These are phyloP conservation scores for Micractinium sp. DNA, from an alignment of 139 green algal genomes.

Conservation along the genomic window DNA sequence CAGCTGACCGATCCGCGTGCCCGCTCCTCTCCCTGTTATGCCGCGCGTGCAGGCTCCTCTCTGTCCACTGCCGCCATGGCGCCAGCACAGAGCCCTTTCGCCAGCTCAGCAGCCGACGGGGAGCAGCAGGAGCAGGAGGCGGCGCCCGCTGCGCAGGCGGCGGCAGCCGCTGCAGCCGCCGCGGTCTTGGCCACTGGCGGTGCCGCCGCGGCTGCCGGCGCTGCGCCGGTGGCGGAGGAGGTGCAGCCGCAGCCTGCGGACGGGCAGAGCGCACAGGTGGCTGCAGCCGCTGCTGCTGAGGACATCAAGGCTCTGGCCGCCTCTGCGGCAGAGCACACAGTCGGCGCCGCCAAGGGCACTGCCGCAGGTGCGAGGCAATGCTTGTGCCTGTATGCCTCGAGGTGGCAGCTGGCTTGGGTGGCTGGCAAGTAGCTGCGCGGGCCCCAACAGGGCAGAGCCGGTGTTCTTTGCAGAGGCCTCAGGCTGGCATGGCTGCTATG, in stretches of 20 bases:
- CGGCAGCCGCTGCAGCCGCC: neutral
- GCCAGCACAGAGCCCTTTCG: neutral
- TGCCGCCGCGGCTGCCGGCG: neutral
- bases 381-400: neutral
- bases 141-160: neutral
- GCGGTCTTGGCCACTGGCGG: neutral
- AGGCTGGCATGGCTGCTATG: no score
- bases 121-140: neutral
- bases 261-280: neutral
- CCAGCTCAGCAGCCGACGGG: neutral
- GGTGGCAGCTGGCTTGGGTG: neutral
- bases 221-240: neutral
- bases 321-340: neutral
- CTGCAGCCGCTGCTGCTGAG: neutral
- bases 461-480: no score
- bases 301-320: neutral
- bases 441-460: no score
- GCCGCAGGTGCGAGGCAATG: neutral
- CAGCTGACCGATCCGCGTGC: no score
- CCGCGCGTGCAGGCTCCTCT: no score
- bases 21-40: no score
- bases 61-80: no score
- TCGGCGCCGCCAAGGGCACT: neutral
- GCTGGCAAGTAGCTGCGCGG: no score
- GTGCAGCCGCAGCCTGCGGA: neutral